Conservation (phyloP, 805 yeast genomes). For the Ogataea nitratoaversa region DNA sequence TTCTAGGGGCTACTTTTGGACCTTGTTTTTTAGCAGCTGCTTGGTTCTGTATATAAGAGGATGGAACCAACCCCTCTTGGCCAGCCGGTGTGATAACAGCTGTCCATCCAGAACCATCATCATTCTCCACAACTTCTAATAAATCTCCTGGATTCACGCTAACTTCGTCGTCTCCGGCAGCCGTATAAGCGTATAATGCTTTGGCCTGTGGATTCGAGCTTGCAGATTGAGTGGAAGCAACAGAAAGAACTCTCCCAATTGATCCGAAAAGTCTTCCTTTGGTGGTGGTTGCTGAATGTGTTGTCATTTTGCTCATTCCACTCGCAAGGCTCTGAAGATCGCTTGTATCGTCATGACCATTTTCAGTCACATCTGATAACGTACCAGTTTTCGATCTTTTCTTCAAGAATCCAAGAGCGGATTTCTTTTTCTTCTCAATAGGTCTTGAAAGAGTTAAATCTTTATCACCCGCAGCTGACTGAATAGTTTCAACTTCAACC, state of each 20-base stretch:
- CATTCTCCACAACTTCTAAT: slow-evolving; percentile 55
- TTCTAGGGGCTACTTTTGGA: slow-evolving; percentile 70
- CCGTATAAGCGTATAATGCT: slow-evolving; percentile 63
- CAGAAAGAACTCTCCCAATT: slow-evolving; percentile 16
- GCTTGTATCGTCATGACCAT: slow-evolving; percentile 13
- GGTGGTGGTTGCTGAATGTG: slow-evolving; percentile 15
- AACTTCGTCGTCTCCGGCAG: slow-evolving; percentile 74
- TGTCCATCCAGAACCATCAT: slow-evolving; percentile 96
- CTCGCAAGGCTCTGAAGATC: slow-evolving; percentile 27
- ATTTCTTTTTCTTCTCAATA: slow-evolving; percentile 51
- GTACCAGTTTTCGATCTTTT: slow-evolving; percentile 6
- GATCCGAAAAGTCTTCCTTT: slow-evolving; percentile 27
- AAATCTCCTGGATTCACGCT: slow-evolving; percentile 56
- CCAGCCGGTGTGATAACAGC: slow-evolving; percentile 44
- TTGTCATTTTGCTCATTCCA: slow-evolving; percentile 25
- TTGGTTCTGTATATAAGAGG: slow-evolving; percentile 60
- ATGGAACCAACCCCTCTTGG: slow-evolving; percentile 76
- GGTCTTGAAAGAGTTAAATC: slow-evolving; percentile 59
- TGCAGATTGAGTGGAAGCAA: slow-evolving; percentile 4
- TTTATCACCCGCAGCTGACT: slow-evolving; percentile 72
- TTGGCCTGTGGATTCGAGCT: slow-evolving; percentile 20
- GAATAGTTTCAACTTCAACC: slow-evolving; percentile 88
- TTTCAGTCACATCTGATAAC: slow-evolving; percentile 12
- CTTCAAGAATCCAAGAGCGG: slow-evolving; percentile 42
- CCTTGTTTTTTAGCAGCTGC: slow-evolving; percentile 43